Base-by-base conservation (phyloP, 805 yeast genomes). In the Candida endomychidarum region DNA sequence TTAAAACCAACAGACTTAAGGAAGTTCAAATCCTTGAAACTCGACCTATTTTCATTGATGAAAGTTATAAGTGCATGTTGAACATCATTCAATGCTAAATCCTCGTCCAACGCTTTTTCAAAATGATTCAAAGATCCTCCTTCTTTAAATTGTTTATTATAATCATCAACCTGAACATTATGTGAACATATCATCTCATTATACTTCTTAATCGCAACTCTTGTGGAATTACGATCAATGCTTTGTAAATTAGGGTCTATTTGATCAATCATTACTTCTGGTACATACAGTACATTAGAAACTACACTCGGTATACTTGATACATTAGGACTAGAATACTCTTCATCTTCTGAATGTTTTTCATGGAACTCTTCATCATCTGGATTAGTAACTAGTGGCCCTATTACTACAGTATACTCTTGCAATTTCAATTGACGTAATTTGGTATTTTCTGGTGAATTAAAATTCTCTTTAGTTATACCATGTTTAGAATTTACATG, bases 401-500 rank as follows among this genome's bases (percentile, higher is more conserved):
- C 51, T 9, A 47, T 27, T 3, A 9, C 21, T 5, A 37, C 26
- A 9, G 26, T 31, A 28, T 48, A 48, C 12, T 23, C 27, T 22
- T 38, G 40, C 12, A 49, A 32, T 37, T 45, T 46, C 10, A 37
- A 41, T n/a, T 26, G 18, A 12, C 52, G 29, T 18, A 47, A 14
- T 8, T 35, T 28, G 4, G 24, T 11, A 21, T 34, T 19, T 18
- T 34, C 32, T 1, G 6, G 19, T 8, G 40, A 34, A 22, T 25
- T 37, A 36, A 34, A 47, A 29, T 49, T 49, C 10, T 46, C 50
- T 28, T 41, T 46, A 21, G 38, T 46, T 14, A 49, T 40, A 7
- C 46, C 46, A 32, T 49, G 52, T 37, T 46, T 49, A 11, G 51
- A 45, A 33, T 43, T 46, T 6, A 49, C 50, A 30, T 49, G 52